Evolutionary conservation across 805 yeast species (phyloP).

Genomic region (Hemisphaericaspora nanyangensis): DNA sequence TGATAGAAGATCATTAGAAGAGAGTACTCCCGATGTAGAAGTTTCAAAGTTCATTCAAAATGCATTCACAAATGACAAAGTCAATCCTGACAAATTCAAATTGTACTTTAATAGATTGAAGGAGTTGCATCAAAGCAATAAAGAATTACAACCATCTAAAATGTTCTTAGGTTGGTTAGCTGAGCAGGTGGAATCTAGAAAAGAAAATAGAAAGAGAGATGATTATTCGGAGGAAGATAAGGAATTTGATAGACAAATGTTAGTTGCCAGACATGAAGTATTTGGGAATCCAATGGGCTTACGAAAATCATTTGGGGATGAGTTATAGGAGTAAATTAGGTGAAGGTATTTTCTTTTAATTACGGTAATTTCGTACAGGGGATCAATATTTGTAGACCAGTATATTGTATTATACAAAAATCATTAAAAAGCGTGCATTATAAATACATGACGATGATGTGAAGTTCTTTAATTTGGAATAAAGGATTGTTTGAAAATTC

Average conservation of each 20-base stretch:
- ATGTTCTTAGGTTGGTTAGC: slow-evolving; percentile 65
- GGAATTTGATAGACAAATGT: slow-evolving; percentile 33
- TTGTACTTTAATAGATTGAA: slow-evolving; percentile 33
- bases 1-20: slow-evolving; percentile 15
- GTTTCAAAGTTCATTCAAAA: slow-evolving; percentile 37
- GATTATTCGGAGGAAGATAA: slow-evolving; percentile 28
- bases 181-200: slow-evolving; percentile 29
- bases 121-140: slow-evolving; percentile 28
- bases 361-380: too few species aligned
- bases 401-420: slow-evolving; percentile 2
- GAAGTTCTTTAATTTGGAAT: not conserved
- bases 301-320: slow-evolving; percentile 55
- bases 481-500: not conserved
- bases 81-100: slow-evolving; percentile 31
- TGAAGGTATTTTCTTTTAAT: not conserved
- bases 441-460: slow-evolving; percentile 3
- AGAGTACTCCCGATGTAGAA: slow-evolving; percentile 19
- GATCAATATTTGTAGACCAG: not conserved
- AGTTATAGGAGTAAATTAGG: slow-evolving; percentile 9
- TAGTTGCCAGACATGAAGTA: slow-evolving; percentile 53
- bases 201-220: slow-evolving; percentile 22
- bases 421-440: slow-evolving; percentile 3
- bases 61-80: slow-evolving; percentile 21
- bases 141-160: slow-evolving; percentile 24
- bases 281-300: slow-evolving; percentile 77